Conservation (phyloP, 306 rosid genomes). For the Citrullus colocynthis region DNA sequence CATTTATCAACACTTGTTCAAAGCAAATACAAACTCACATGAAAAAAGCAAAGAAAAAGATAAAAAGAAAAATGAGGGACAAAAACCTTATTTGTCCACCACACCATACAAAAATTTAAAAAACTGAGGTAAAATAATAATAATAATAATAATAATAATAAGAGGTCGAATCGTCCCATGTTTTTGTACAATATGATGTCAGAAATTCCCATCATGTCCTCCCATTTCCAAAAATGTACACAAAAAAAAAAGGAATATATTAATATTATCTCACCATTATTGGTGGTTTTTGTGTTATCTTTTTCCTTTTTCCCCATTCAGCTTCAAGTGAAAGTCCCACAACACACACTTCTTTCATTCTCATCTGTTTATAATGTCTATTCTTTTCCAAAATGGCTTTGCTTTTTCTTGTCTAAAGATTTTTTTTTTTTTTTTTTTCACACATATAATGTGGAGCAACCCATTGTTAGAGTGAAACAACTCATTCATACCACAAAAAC, state of each 20-base stretch:
- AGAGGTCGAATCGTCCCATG: neutral
- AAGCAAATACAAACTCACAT: neutral
- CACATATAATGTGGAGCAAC: neutral
- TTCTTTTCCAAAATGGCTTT: neutral
- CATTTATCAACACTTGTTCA: neutral
- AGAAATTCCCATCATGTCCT: neutral
- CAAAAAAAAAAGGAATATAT: neutral
- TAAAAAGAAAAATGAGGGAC: neutral
- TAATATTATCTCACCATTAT: slow-evolving; percentile 1
- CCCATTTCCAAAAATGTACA: slow-evolving; percentile 2
- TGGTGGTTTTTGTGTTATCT: slow-evolving; percentile 5
- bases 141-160: no score
- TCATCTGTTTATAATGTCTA: neutral
- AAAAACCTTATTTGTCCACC: neutral
- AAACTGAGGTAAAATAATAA: neutral
- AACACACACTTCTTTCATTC: neutral
- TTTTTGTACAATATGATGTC: neutral
- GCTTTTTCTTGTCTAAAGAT: slow-evolving; percentile 9
- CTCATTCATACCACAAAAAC: no score
- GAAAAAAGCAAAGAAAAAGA: neutral
- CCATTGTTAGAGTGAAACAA: neutral
- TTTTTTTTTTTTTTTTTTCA: neutral
- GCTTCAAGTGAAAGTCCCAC: neutral
- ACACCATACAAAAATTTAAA: neutral
- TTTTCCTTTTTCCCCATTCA: neutral